Conservation (phyloP, 192 early-diverging fungal species). For the Coemansia sp. region DNA sequence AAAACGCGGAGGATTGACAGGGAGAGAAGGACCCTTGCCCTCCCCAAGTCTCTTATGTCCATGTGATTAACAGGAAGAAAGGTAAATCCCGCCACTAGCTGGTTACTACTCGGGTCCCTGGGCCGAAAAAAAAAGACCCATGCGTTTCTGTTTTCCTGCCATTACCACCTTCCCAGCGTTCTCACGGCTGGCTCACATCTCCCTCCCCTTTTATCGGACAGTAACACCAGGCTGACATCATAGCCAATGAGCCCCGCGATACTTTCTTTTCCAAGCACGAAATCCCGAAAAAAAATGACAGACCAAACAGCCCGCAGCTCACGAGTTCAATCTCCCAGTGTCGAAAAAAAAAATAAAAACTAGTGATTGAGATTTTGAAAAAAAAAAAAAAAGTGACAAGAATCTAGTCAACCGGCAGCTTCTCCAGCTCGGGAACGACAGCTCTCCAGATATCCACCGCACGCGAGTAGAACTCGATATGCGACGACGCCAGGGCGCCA, state of each 20-base stretch:
- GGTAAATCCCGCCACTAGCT: neutral
- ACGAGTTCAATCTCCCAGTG: neutral
- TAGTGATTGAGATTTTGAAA: too few species aligned
- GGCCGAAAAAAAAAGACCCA: neutral
- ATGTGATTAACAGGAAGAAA: neutral
- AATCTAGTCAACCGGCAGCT: slow-evolving; percentile 53
- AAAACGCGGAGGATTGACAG: neutral
- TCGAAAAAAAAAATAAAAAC: slow-evolving; percentile 9
- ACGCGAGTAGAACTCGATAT: slow-evolving; percentile 83
- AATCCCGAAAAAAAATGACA: neutral
- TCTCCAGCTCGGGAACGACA: slow-evolving; percentile 79
- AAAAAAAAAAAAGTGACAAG: slow-evolving; percentile 7
- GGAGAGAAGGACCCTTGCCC: neutral
- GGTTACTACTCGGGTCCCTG: neutral
- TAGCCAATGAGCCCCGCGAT: neutral
- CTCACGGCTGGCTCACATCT: slow-evolving; percentile 11
- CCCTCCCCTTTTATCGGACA: neutral
- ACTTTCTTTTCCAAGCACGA: slow-evolving; percentile 2
- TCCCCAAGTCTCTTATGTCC: neutral
- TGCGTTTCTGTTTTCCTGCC: neutral
- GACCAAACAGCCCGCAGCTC: neutral
- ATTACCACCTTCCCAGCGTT: slow-evolving; percentile 1
- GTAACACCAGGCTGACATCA: neutral
- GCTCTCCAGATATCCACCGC: slow-evolving; percentile 73
- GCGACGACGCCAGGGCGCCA: slow-evolving; percentile 70